Percentiles rank a stretch among this genome's conserved stretches.
phyloP scores from a whole-genome alignment of 805 yeast species.

The Metschnikowia kofuensis region DNA sequence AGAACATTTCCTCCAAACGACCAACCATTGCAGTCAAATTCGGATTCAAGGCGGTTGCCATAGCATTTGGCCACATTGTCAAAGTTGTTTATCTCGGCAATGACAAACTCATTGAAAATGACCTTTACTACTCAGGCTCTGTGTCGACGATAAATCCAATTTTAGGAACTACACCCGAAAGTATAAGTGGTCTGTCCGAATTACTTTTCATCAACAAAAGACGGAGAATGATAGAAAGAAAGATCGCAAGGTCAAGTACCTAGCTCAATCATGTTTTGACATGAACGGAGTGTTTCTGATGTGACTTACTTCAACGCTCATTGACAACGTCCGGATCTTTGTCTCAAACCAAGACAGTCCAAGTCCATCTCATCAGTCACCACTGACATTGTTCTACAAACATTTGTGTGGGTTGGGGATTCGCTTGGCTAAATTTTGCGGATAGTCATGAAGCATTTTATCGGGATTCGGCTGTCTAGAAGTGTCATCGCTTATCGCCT shows the following conservation, averaged over 20 bases:
- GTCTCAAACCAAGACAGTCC: too few relatives aligned
- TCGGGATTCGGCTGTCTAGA: too few relatives aligned
- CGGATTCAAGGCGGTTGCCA: slow-evolving; percentile 76
- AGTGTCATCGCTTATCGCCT: too few relatives aligned
- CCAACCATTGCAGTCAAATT: slow-evolving; percentile 64
- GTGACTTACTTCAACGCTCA: not conserved
- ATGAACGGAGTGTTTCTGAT: not conserved
- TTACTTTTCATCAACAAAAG: slow-evolving; percentile 53
- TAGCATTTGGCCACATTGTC: slow-evolving; percentile 70
- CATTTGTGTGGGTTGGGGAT: too few relatives aligned
- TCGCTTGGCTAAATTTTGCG: too few relatives aligned
- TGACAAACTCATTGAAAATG: slow-evolving; percentile 65
- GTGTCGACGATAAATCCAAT: slow-evolving; percentile 25
- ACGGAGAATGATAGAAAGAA: slow-evolving; percentile 23
- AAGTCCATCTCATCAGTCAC: too few relatives aligned
- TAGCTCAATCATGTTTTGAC: not conserved
- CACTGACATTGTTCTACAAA: too few relatives aligned
- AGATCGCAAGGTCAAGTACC: slow-evolving; percentile 1
- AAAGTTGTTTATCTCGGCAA: slow-evolving; percentile 73
- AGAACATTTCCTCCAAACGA: slow-evolving; percentile 18
- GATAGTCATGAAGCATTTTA: too few relatives aligned
- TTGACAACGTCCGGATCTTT: too few relatives aligned
- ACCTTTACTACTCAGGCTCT: slow-evolving; percentile 45
- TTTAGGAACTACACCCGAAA: slow-evolving; percentile 16
- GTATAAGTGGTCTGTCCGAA: slow-evolving; percentile 35